These are phyloP conservation scores for Kurtzmaniella natalensis DNA, from an alignment of 1,139 yeast species.

Conservation along the genomic window DNA sequence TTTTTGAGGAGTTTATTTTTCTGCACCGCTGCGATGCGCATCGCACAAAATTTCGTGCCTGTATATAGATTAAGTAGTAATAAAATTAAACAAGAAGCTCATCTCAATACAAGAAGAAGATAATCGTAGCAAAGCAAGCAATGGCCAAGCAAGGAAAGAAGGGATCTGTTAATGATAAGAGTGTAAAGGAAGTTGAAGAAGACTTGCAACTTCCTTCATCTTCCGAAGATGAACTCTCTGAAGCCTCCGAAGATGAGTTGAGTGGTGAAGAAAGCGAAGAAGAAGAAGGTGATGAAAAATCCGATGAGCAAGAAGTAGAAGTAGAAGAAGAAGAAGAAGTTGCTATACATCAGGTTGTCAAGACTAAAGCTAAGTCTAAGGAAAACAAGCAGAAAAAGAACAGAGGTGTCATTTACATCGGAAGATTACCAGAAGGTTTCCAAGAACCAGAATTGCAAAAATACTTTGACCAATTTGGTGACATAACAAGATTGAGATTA, in stretches of 20 bases:
- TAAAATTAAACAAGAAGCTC: slow-evolving; percentile 3
- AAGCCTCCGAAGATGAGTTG: slow-evolving; percentile 12
- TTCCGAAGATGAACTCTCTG: slow-evolving; percentile 23
- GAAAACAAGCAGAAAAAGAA: slow-evolving; percentile 18
- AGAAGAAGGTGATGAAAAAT: slow-evolving; percentile 18
- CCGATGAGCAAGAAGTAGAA: slow-evolving; percentile 7
- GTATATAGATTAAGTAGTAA: background rate
- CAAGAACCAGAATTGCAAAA: slow-evolving; percentile 76
- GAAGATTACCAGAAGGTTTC: slow-evolving; percentile 91
- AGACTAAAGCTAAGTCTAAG: slow-evolving; percentile 19
- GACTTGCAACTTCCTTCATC: slow-evolving; percentile 31
- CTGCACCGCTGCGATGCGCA: too few relatives aligned
- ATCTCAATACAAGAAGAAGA: slow-evolving; percentile 1
- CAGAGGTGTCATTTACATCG: slow-evolving; percentile 77
- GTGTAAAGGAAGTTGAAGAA: slow-evolving; percentile 24
- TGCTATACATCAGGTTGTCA: slow-evolving; percentile 22
- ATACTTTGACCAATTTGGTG: slow-evolving; percentile 89
- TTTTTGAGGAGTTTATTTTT: too few relatives aligned
- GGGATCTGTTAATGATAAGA: slow-evolving; percentile 12
- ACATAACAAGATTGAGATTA: slow-evolving; percentile 67
- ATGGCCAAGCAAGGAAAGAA: slow-evolving; percentile 11
- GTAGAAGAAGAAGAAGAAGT: slow-evolving; percentile 8
- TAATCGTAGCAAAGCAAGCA: slow-evolving; percentile 1
- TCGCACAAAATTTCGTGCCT: too few relatives aligned
- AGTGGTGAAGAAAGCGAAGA: slow-evolving; percentile 19